Evolutionary conservation across 345 rosid species (phyloP).

Genomic region (Moricandia arvensis): DNA sequence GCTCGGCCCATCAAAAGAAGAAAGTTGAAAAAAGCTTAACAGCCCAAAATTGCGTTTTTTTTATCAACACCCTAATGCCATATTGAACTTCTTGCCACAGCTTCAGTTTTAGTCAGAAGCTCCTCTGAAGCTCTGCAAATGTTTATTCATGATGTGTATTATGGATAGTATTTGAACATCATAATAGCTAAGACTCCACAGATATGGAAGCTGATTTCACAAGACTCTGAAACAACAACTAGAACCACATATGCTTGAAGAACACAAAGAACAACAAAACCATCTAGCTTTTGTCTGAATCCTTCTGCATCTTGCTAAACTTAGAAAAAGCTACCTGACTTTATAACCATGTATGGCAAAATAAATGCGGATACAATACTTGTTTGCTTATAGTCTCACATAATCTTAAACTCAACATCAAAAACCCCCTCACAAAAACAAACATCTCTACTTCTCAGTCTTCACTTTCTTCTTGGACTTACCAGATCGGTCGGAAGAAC

Average conservation of each 20-base stretch:
- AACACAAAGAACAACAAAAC: slow-evolving; percentile 1
- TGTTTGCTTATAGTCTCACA: not conserved
- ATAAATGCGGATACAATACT: not conserved
- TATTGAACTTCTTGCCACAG: not conserved
- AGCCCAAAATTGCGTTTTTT: not conserved
- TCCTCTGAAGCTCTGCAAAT: not conserved
- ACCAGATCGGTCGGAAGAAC: slow-evolving; percentile 36
- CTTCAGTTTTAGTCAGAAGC: not conserved
- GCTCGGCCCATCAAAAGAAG: not conserved
- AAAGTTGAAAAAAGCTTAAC: not conserved
- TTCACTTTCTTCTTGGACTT: slow-evolving; percentile 41
- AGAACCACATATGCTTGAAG: slow-evolving; percentile 33
- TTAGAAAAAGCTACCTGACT: not conserved
- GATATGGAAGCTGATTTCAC: slow-evolving; percentile 69
- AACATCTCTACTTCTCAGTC: slow-evolving; percentile 29
- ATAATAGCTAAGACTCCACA: slow-evolving; percentile 40
- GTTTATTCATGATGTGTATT: not conserved
- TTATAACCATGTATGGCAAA: not conserved
- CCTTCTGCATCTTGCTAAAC: not conserved
- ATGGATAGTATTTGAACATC: slow-evolving; percentile 5
- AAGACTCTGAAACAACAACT: slow-evolving; percentile 41
- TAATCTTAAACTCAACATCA: not conserved
- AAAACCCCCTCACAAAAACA: not conserved
- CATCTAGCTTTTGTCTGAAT: not conserved
- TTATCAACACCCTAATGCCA: not conserved